Base-by-base conservation (phyloP, 805 yeast species). In the Metschnikowia gelsemii region DNA sequence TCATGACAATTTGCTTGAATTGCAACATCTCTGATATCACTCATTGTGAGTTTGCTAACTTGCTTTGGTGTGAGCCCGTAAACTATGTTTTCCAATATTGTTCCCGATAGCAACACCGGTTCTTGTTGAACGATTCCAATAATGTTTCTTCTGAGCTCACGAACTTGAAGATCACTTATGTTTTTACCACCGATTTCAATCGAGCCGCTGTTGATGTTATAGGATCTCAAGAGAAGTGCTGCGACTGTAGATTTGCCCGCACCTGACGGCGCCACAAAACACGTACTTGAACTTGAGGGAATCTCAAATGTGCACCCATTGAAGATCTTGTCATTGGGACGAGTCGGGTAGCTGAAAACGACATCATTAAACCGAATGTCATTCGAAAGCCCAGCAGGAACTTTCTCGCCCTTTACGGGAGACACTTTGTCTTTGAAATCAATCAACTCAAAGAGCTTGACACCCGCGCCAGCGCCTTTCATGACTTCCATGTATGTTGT, bases 81-180 rank as follows among this genome's bases (percentile, higher is more conserved):
- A n/a, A 72, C 64, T 29, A 79, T 73, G 49, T 79, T 79, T 48
- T 79, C 83, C 24, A 74, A 55, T 17, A 79, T 70, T 3, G 77
- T 68, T 3, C 84, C 84, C 2, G 78, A 68, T 40, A 78, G 69
- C 24, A 79, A 64, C 27, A 76, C 70, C 2, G 84, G 84, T 49
- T 79, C 84, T 56, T 79, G 84, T 56, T 78, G 82, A 9, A 79
- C 84, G 26, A 79, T 65, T 1, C 83, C 80, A 42, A 84, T 73
- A 4, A 68, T 49, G 23, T 69, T 61, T 27, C 73, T 58, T 43
- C 84, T 64, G 45, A 76, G 68, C 27, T 70, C 74, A 22, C 72
- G 62, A 16, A 78, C 69, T 51, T 79, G 80, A 46, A 73, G 63
- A 8, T 66, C 64, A 22, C 61, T 55, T 31, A 79, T 75, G 46